Evolutionary conservation across 192 early-diverging fungal species (phyloP).

Genomic region (Rhizophagus clarus): DNA sequence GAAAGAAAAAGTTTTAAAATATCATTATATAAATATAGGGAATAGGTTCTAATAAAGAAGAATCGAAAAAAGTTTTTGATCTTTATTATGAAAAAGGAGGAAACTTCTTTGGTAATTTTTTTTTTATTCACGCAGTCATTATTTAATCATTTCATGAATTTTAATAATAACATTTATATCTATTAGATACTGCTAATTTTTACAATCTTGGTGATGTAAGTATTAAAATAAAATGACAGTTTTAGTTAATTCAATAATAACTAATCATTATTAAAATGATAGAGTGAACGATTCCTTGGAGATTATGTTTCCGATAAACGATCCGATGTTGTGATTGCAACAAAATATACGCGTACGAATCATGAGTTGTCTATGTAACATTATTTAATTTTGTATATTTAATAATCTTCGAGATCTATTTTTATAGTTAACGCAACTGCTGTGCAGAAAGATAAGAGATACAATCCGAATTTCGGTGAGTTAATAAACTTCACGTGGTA

Average conservation of each 20-base stretch:
- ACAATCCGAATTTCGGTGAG: background rate
- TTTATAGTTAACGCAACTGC: background rate
- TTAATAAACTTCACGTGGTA: too few species aligned
- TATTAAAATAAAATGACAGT: background rate
- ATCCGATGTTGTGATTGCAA: slow-evolving; percentile 50
- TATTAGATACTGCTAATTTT: background rate
- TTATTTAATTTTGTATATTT: background rate
- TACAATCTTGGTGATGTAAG: background rate
- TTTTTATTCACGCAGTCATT: background rate
- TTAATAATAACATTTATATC: too few species aligned
- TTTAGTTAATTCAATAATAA: background rate
- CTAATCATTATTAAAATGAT: background rate
- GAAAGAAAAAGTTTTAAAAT: too few species aligned
- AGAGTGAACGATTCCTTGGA: slow-evolving; percentile 46
- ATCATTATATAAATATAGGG: too few species aligned
- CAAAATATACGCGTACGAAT: slow-evolving; percentile 38
- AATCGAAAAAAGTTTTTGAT: slow-evolving; percentile 40
- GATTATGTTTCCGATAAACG: slow-evolving; percentile 47
- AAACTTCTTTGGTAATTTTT: slow-evolving; percentile 36
- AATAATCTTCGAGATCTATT: background rate
- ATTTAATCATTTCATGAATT: too few species aligned
- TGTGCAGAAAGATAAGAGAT: background rate
- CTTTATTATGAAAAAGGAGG: slow-evolving; percentile 35
- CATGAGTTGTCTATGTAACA: background rate
- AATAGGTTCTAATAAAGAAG: too few species aligned